phyloP scores from a whole-genome alignment of 140 eudicot genomes.

The Erigeron philadelphicus region DNA sequence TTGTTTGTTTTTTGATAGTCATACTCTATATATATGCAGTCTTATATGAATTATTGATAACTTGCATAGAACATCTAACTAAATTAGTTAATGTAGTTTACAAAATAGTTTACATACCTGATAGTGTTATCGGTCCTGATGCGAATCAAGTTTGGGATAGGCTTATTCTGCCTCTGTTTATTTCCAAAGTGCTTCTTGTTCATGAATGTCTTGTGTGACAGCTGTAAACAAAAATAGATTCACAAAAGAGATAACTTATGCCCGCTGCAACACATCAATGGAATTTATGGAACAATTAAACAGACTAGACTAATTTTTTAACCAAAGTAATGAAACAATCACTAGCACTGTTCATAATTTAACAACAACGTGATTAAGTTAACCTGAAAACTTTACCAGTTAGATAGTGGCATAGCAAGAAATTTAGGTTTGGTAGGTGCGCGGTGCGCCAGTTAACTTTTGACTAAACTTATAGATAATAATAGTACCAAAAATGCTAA shows the following conservation, averaged over 20 bases:
- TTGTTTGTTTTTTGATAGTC: too few species aligned
- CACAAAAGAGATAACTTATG: neutral
- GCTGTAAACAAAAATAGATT: slow-evolving; percentile 32
- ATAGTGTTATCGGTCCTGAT: slow-evolving; percentile 24
- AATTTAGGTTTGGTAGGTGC: too few species aligned
- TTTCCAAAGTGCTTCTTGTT: slow-evolving; percentile 85
- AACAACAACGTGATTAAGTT: too few species aligned
- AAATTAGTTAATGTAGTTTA: neutral
- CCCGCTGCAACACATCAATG: neutral
- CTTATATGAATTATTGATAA: neutral
- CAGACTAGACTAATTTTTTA: too few species aligned
- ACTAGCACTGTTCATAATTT: too few species aligned
- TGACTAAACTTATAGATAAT: too few species aligned
- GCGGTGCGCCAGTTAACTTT: too few species aligned
- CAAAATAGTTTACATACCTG: neutral
- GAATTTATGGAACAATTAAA: neutral
- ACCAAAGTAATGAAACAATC: too few species aligned
- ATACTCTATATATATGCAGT: neutral
- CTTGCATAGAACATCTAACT: neutral
- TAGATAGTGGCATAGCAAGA: too few species aligned
- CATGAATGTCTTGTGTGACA: slow-evolving; percentile 74
- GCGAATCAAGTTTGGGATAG: slow-evolving; percentile 76
- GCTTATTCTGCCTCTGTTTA: slow-evolving; percentile 85
- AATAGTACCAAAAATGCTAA: too few species aligned
- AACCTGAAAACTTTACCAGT: too few species aligned